These are phyloP conservation scores for Thalassiosira sp. DNA, from an alignment of 352 stramenopile genomes.

Conservation along the genomic window DNA sequence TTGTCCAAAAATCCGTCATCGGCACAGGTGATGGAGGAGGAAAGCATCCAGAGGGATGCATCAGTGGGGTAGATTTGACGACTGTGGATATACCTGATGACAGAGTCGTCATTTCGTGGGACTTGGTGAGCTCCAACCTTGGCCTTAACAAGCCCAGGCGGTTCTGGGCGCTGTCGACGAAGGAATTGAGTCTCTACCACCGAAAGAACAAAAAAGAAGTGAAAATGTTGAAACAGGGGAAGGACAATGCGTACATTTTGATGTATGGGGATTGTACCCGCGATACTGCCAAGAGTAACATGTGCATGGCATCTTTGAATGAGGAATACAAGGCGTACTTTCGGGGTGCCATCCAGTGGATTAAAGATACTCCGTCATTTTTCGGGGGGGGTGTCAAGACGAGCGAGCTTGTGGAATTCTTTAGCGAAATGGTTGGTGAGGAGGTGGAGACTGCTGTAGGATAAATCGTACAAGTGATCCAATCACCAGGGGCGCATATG, in stretches of 20 bases:
- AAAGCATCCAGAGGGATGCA: background rate
- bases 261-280: background rate
- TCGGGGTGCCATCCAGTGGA: background rate
- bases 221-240: background rate
- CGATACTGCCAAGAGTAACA: background rate
- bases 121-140: background rate
- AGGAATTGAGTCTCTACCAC: background rate
- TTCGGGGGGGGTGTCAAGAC: background rate
- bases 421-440: background rate
- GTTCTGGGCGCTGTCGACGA: background rate
- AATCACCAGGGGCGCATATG: no score
- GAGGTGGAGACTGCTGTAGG: no score
- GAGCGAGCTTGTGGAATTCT: background rate
- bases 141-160: background rate
- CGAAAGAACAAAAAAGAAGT: background rate
- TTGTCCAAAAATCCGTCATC: background rate
- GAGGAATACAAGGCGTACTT: background rate
- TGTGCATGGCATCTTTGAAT: background rate
- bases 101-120: background rate
- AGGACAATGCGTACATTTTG: background rate
- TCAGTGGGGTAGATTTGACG: constrained; percentile 10
- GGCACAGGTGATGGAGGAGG: background rate
- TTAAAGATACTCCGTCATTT: background rate
- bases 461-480: no score
- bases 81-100: constrained; percentile 5